phyloP scores from a whole-genome alignment of 345 rosid species.

The Anacardium occidentale region DNA sequence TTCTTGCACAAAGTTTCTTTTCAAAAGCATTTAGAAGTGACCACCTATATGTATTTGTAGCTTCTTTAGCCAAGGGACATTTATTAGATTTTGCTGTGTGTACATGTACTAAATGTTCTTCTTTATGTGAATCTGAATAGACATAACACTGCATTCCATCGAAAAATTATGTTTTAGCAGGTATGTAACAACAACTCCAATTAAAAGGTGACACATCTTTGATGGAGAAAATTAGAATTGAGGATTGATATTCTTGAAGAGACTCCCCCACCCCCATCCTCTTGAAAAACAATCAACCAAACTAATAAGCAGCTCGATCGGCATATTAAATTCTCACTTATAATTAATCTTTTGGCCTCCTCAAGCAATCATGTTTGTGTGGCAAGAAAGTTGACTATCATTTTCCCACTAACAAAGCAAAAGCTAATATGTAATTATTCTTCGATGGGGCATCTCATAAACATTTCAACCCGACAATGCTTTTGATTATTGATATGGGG shows the following conservation, averaged over 20 bases:
- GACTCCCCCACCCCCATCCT: background rate
- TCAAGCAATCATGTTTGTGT: constrained; percentile 28
- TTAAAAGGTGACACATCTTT: background rate
- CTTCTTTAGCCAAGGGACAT: background rate
- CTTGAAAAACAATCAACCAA: background rate
- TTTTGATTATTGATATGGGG: constrained; percentile 23
- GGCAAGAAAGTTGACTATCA: constrained; percentile 42
- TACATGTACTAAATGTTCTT: background rate
- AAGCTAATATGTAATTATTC: constrained; percentile 36
- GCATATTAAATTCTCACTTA: background rate
- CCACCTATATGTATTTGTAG: too few relatives aligned
- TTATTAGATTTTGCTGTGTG: background rate
- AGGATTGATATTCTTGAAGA: background rate
- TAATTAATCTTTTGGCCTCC: background rate
- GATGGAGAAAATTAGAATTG: background rate
- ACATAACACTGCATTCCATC: background rate
- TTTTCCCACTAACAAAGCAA: constrained; percentile 31
- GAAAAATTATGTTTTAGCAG: background rate
- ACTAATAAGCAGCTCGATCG: background rate
- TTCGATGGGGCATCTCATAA: constrained; percentile 20
- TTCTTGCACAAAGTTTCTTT: too few relatives aligned
- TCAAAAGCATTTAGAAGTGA: too few relatives aligned
- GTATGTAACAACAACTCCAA: background rate
- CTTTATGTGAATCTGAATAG: background rate
- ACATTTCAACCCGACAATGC: constrained; percentile 29